Base-by-base conservation (phyloP, 164 flowering plant species). In the Magnolia sinica region DNA sequence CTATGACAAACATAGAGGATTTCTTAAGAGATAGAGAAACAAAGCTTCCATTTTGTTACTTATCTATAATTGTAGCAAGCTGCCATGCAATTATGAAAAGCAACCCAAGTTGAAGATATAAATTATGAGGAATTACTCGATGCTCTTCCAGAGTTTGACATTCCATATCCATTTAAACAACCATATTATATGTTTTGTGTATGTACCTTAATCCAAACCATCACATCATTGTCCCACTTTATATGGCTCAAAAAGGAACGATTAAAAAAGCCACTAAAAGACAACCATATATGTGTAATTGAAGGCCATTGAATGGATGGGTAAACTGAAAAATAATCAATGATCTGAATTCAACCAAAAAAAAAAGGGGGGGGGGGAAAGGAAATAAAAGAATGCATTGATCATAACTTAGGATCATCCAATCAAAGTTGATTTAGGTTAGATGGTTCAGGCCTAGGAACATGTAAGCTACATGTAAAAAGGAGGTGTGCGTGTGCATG, bases 1-100 rank as follows among this genome's bases (percentile, higher is more conserved):
- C 98, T 94, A 86, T 50, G 71, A 31, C 65, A 71, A 52, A 80
- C 18, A 50, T 66, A 7, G 72, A 23, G 20, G 24, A 61, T 76
- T 50, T 27, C 52, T 31, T 45, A 31, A 20, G 37, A 22, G 61
- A 27, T 45, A 45, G 29, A 11, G 29, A 11, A 55, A 55, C 18
- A 16, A 11, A 55, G 61, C 16, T 55, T 10, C 18, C 61, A 55
- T 11, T 11, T 55, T 70, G 20, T 68, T 52, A 24, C 58, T 18
- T 19, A 18, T 24, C 50, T 24, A 9, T 22, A 22, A 37, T 49
- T 20, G 20, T 31, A 14, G 59, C 29, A 27, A 68, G 65, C 50
- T 52, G 11, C 31, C 58, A 73, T 29, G 20, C 3, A 58, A 11
- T 55, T 68, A 13, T 22, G 13, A 58, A 61, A 76, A 24, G 50